phyloP scores from a whole-genome alignment of 179 eudicot species.

The Camellia oleifera region DNA sequence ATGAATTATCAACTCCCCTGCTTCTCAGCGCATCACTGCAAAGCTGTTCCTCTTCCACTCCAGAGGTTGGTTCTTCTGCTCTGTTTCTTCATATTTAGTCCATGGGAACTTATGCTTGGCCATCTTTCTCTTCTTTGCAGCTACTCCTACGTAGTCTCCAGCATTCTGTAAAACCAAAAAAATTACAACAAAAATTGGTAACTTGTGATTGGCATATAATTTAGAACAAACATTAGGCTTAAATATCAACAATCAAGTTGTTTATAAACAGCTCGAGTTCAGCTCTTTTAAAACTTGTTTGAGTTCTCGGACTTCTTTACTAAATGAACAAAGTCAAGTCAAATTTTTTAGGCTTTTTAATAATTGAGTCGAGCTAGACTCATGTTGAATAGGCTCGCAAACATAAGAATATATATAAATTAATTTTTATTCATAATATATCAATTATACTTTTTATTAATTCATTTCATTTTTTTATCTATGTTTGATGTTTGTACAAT shows the following conservation, averaged over 20 bases:
- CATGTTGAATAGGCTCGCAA: too few relatives aligned
- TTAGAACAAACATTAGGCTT: not conserved
- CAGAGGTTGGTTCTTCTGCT: slow-evolving; percentile 21
- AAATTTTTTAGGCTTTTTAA: too few relatives aligned
- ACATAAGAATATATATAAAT: too few relatives aligned
- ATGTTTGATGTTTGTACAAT: too few relatives aligned
- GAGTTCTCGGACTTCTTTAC: too few relatives aligned
- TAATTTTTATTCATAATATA: too few relatives aligned
- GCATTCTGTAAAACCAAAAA: slow-evolving; percentile 15
- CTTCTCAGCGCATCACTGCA: slow-evolving; percentile 23
- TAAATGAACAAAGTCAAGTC: too few relatives aligned
- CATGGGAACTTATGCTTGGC: slow-evolving; percentile 66
- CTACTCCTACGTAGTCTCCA: slow-evolving; percentile 33
- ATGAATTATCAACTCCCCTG: not conserved
- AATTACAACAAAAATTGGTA: not conserved
- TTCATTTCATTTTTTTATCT: too few relatives aligned
- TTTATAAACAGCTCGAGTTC: too few relatives aligned
- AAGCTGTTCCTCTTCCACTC: slow-evolving; percentile 30
- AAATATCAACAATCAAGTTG: not conserved
- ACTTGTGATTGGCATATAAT: not conserved
- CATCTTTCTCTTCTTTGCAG: slow-evolving; percentile 35
- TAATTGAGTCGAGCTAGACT: too few relatives aligned
- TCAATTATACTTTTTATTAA: too few relatives aligned
- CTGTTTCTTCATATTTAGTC: slow-evolving; percentile 37
- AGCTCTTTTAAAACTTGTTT: too few relatives aligned